Evolutionary conservation across 2,329 filamentous ascomycete species (phyloP).

Genomic region (Alternaria gaisen): DNA sequence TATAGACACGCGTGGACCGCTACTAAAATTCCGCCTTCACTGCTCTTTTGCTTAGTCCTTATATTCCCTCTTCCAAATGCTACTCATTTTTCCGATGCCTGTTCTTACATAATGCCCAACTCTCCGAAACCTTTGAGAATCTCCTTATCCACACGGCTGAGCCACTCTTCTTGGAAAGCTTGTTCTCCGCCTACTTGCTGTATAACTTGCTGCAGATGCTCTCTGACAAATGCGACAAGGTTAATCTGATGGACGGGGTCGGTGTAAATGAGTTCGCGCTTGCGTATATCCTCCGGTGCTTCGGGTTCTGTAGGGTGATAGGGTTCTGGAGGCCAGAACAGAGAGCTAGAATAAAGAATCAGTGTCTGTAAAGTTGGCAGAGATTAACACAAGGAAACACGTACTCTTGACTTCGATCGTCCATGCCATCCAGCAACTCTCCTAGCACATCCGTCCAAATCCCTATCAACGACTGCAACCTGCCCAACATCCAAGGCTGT

Average conservation of each 20-base stretch:
- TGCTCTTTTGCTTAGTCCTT: neutral
- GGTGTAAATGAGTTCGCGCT: slow-evolving; percentile 61
- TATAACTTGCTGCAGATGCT: slow-evolving; percentile 68
- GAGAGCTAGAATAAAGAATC: slow-evolving; percentile 41
- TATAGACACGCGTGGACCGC: neutral
- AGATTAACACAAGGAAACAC: slow-evolving; percentile 14
- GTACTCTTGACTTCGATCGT: slow-evolving; percentile 54
- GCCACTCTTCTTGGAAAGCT: slow-evolving; percentile 72
- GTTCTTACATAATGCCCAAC: slow-evolving; percentile 46
- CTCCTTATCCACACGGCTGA: slow-evolving; percentile 78
- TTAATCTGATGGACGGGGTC: slow-evolving; percentile 76
- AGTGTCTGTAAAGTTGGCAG: neutral
- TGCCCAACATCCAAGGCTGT: slow-evolving; percentile 65
- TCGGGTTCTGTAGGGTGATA: slow-evolving; percentile 46
- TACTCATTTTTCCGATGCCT: neutral
- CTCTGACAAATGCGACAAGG: slow-evolving; percentile 70
- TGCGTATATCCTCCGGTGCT: slow-evolving; percentile 56
- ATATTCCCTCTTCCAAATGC: neutral
- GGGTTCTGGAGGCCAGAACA: slow-evolving; percentile 53
- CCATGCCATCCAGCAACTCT: slow-evolving; percentile 70
- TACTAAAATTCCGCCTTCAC: neutral
- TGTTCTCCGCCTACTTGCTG: slow-evolving; percentile 69
- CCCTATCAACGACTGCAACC: slow-evolving; percentile 76
- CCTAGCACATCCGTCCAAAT: slow-evolving; percentile 77
- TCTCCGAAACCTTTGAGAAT: slow-evolving; percentile 70